phyloP scores from a whole-genome alignment of 352 stramenopile species.

The Sclerospora graminicola region DNA sequence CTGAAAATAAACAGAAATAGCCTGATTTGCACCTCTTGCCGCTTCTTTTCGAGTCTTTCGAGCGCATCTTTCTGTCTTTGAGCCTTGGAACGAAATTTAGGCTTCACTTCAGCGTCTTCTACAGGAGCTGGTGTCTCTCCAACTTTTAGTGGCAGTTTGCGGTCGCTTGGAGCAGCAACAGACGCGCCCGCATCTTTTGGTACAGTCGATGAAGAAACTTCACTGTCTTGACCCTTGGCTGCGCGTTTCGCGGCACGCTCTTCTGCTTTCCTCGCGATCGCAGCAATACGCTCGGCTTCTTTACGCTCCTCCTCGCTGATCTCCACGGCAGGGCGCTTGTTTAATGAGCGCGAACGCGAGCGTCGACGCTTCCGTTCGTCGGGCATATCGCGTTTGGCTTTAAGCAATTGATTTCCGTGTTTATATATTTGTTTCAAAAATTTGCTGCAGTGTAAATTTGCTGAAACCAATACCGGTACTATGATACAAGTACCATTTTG shows the following conservation, averaged over 20 bases:
- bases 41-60: constrained; percentile 61
- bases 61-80: constrained; percentile 72
- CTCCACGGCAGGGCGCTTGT: constrained; percentile 5
- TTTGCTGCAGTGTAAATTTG: too few relatives aligned
- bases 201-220: background rate
- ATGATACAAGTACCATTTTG: too few relatives aligned
- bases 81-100: constrained; percentile 68
- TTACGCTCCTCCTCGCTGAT: constrained; percentile 30
- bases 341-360: constrained; percentile 24
- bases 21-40: constrained; percentile 43
- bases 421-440: too few relatives aligned
- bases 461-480: too few relatives aligned
- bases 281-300: constrained; percentile 62
- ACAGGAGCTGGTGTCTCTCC: constrained; percentile 1
- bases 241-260: constrained; percentile 38
- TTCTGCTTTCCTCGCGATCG: constrained; percentile 57
- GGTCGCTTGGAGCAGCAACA: constrained; percentile 7
- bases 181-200: constrained; percentile 1
- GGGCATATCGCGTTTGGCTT: too few relatives aligned
- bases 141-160: constrained; percentile 31
- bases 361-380: constrained; percentile 35
- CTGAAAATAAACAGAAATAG: background rate
- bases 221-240: constrained; percentile 11
- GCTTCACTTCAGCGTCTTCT: constrained; percentile 17
- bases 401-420: too few relatives aligned